These are phyloP conservation scores for Penicillium arizonense DNA, from an alignment of 495 filamentous ascomycete genomes.

Conservation along the genomic window DNA sequence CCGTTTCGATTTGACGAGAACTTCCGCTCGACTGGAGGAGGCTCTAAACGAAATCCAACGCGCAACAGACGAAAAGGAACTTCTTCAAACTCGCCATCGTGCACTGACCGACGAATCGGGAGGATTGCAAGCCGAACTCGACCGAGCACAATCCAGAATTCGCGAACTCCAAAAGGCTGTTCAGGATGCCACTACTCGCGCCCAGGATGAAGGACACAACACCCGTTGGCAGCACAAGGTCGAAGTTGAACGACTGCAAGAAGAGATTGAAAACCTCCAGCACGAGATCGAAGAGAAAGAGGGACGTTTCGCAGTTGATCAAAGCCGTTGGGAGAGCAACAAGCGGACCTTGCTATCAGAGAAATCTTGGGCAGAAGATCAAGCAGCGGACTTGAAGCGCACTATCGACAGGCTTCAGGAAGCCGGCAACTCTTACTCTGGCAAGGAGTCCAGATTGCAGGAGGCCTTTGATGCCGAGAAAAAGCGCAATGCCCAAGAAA, in stretches of 20 bases:
- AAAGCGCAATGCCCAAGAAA: slow-evolving; percentile 54
- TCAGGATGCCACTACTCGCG: slow-evolving; percentile 56
- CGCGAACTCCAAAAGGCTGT: slow-evolving; percentile 57
- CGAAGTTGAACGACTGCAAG: slow-evolving; percentile 61
- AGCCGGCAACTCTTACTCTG: slow-evolving; percentile 61
- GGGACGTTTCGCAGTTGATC: slow-evolving; percentile 64
- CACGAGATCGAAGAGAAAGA: slow-evolving; percentile 75
- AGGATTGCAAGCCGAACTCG: slow-evolving; percentile 62
- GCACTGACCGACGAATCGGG: slow-evolving; percentile 66
- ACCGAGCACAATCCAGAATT: slow-evolving; percentile 52
- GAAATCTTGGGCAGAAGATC: slow-evolving; percentile 65
- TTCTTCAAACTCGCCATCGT: slow-evolving; percentile 67
- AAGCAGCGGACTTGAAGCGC: slow-evolving; percentile 65
- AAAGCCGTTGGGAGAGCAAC: slow-evolving; percentile 69
- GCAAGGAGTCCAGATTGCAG: slow-evolving; percentile 63
- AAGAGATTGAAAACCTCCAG: slow-evolving; percentile 66
- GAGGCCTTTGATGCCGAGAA: slow-evolving; percentile 60
- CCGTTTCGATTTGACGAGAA: slow-evolving; percentile 34
- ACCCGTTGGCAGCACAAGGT: slow-evolving; percentile 58
- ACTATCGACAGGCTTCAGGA: slow-evolving; percentile 71
- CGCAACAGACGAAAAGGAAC: slow-evolving; percentile 64
- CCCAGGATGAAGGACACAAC: slow-evolving; percentile 56
- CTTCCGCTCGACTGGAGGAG: slow-evolving; percentile 50
- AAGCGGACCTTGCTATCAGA: slow-evolving; percentile 63
- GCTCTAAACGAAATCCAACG: slow-evolving; percentile 54